phyloP scores from a whole-genome alignment of 2,329 filamentous ascomycete genomes.

The Exophiala calicioides region DNA sequence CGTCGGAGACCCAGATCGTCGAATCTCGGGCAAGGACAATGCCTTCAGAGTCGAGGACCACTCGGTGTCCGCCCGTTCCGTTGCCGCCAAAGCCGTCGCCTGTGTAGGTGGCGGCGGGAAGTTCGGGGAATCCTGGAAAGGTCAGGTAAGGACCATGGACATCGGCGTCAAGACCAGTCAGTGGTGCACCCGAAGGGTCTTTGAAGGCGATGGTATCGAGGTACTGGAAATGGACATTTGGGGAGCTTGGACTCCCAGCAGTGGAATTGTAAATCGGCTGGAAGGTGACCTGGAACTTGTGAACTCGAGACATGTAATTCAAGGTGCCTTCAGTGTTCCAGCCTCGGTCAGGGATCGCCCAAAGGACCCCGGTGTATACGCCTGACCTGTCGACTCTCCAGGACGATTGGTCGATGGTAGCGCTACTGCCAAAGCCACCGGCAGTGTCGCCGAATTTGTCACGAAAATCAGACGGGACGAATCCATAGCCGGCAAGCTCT shows the following conservation, averaged over 20 bases:
- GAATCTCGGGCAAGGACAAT: slow-evolving; percentile 62
- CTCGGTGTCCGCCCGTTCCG: slow-evolving; percentile 60
- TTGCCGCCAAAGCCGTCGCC: slow-evolving; percentile 68
- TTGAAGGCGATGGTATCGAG: slow-evolving; percentile 65
- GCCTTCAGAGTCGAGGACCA: slow-evolving; percentile 67
- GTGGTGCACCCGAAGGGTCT: slow-evolving; percentile 62
- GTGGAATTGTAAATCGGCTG: slow-evolving; percentile 52
- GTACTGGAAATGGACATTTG: slow-evolving; percentile 65
- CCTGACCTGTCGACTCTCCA: slow-evolving; percentile 56
- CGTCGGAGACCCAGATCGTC: slow-evolving; percentile 69
- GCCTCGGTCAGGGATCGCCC: slow-evolving; percentile 66
- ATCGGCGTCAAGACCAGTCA: slow-evolving; percentile 66
- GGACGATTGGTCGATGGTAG: slow-evolving; percentile 60
- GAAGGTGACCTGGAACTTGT: slow-evolving; percentile 65
- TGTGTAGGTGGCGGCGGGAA: slow-evolving; percentile 64
- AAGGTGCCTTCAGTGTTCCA: slow-evolving; percentile 73
- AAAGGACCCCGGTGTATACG: slow-evolving; percentile 64
- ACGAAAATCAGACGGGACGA: slow-evolving; percentile 56
- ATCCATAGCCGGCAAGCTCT: slow-evolving; percentile 67
- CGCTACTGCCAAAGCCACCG: slow-evolving; percentile 65
- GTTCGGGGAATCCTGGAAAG: slow-evolving; percentile 60
- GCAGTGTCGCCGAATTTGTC: slow-evolving; percentile 72
- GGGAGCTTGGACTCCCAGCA: slow-evolving; percentile 50
- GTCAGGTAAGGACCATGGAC: slow-evolving; percentile 50
- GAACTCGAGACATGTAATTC: slow-evolving; percentile 67